A percentile compares a stretch with the other conserved stretches of the same genome.
phyloP scores from a whole-genome alignment of 805 yeast species.

The Kazachstania bromeliacearum region DNA sequence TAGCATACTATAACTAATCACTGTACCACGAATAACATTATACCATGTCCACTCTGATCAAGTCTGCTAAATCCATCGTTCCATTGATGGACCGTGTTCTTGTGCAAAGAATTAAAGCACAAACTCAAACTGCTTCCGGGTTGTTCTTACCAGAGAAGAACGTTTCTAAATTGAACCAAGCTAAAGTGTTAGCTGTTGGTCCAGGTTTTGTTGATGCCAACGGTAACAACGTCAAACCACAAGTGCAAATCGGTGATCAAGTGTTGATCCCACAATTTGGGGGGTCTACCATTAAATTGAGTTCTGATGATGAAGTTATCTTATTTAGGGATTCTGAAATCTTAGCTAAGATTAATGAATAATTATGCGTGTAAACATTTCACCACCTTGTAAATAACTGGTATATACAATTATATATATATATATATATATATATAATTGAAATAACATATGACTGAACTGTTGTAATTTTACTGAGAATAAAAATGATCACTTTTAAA shows the following conservation, averaged over 20 bases:
- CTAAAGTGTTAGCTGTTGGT: conserved; percentile 86
- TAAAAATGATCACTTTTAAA: conserved; percentile 41
- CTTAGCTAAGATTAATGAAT: conserved; percentile 78
- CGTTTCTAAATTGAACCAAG: conserved; percentile 88
- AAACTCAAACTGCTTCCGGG: conserved; percentile 86
- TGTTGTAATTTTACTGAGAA: neutral
- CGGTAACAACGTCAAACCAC: conserved; percentile 64
- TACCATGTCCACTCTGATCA: conserved; percentile 48
- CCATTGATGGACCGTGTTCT: conserved; percentile 95
- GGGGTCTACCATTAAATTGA: conserved; percentile 76
- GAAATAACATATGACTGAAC: too few species aligned
- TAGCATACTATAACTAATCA: too few species aligned
- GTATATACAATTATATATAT: conserved; percentile 1
- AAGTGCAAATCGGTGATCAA: conserved; percentile 83
- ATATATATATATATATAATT: conserved; percentile 2
- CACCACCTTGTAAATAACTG: too few species aligned
- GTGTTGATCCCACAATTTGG: conserved; percentile 93
- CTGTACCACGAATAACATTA: neutral
- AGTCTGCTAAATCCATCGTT: conserved; percentile 76
- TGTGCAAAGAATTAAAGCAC: conserved; percentile 89
- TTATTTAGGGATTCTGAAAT: conserved; percentile 91
- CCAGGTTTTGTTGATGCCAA: conserved; percentile 77
- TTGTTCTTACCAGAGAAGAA: conserved; percentile 92
- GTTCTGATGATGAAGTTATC: conserved; percentile 51
- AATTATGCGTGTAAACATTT: neutral